A percentile compares a stretch with the other conserved stretches of the same genome.
Conservation (phyloP, 2,329 filamentous ascomycete species). For the Xylaria hypoxylon region DNA sequence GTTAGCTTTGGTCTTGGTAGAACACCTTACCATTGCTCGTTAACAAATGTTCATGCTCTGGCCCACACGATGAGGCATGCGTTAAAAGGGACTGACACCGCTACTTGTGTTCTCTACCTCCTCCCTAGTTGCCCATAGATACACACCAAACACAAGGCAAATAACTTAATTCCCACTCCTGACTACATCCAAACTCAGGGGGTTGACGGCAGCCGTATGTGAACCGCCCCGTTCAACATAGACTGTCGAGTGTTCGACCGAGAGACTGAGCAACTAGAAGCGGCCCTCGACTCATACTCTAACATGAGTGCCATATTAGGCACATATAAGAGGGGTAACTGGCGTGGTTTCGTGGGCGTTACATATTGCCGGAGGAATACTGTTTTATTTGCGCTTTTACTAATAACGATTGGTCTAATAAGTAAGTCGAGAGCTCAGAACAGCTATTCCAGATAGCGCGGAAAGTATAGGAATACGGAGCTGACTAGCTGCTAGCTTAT, state of each 20-base stretch:
- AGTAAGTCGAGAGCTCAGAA: constrained; percentile 15
- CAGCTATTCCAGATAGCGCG: not conserved
- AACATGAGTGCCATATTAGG: not conserved
- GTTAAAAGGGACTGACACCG: constrained; percentile 2
- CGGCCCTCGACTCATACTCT: not conserved
- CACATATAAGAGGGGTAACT: not conserved
- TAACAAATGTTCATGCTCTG: not conserved
- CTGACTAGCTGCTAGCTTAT: constrained; percentile 19
- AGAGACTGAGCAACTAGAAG: not conserved
- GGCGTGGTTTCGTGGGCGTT: not conserved
- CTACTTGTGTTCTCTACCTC: not conserved
- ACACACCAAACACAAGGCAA: not conserved
- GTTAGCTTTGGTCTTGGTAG: constrained; percentile 1
- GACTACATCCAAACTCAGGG: not conserved
- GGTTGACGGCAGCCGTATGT: not conserved
- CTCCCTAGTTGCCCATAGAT: not conserved
- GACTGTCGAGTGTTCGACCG: not conserved
- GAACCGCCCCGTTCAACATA: not conserved
- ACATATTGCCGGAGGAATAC: constrained; percentile 5
- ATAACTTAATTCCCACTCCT: not conserved
- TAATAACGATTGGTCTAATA: constrained; percentile 21
- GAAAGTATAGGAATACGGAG: not conserved
- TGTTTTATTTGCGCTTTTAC: constrained; percentile 18
- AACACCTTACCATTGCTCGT: not conserved
- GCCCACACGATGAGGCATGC: not conserved